These are phyloP conservation scores for Ustilago loliicola DNA, from an alignment of 1,284 basidiomycete species.

Conservation along the genomic window DNA sequence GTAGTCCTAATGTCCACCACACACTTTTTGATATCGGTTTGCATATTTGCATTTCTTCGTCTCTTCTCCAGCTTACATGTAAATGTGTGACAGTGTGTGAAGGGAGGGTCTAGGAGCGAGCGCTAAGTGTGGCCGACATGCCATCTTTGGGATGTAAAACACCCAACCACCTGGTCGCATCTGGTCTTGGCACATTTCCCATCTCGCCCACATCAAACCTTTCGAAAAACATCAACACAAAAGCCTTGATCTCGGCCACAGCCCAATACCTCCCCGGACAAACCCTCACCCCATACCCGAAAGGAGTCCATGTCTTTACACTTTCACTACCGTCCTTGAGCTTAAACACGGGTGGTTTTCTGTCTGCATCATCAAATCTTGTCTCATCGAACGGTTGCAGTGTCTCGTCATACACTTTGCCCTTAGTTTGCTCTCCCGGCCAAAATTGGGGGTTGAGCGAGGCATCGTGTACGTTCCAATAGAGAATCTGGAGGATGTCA, in stretches of 20 bases:
- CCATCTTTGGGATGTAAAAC: constrained; percentile 19
- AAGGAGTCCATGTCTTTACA: constrained; percentile 25
- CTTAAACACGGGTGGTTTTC: background rate
- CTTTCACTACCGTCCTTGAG: constrained; percentile 8
- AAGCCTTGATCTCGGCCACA: constrained; percentile 35
- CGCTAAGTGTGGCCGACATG: constrained; percentile 13
- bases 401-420: constrained; percentile 6
- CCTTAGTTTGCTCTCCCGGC: constrained; percentile 11
- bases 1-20: background rate
- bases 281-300: constrained; percentile 20
- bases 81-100: background rate
- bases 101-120: background rate
- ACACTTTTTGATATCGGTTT: background rate
- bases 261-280: constrained; percentile 40
- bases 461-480: constrained; percentile 22
- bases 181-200: constrained; percentile 19
- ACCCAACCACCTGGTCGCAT: constrained; percentile 20
- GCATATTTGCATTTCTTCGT: background rate
- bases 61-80: background rate
- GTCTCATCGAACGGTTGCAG: constrained; percentile 24
- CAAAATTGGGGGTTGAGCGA: constrained; percentile 17
- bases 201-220: constrained; percentile 14
- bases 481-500: constrained; percentile 22
- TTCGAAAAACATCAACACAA: constrained; percentile 23
- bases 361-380: constrained; percentile 11